Base-by-base conservation (phyloP, 257 asterid species). In the Handroanthus guayacan region DNA sequence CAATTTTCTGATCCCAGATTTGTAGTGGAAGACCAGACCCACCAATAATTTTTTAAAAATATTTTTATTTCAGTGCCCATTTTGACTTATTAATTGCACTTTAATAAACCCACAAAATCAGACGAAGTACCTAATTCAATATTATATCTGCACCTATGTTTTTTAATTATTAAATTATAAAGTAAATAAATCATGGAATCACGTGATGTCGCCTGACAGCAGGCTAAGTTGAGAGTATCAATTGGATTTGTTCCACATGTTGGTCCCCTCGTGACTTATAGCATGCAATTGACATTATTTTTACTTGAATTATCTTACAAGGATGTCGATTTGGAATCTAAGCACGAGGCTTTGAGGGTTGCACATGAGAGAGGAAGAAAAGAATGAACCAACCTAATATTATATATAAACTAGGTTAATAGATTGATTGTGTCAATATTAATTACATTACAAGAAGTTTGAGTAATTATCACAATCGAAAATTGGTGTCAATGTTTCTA, bases 171-270 rank as follows among this genome's bases (percentile, higher is more conserved):
- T 55, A 55, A 17, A 57, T 2, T 5, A 0, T 2, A 36, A 62
- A 12, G 25, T 54, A 13, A 65, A 54, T 12, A 52, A n/a, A 65
- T 62, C 16, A n/a, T 62, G 47, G 72, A 62, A 78, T 78, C 81
- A 78, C 81, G 81, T 78, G 81, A 70, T 69, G 80, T 79, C 86
- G 86, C 89, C 84, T 87, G 91, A 87, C 78, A 80, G 47, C 47
- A 71, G 82, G 75, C 75, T 79, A 67, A 25, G 74, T 65, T 65
- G 48, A 75, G 82, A 62, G 70, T 62, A 78, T 67, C 17, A 79
- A 77, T 81, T 44, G 77, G 74, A 72, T 71, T 76, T 71, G 39
- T 67, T 69, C 37, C 41, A 47, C 57, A 45, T 80, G 70, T 69
- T 81, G 84, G 68, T 39, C 63, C 55, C 51, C 85, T 76, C 84